phyloP scores from a whole-genome alignment of 345 rosid species.

The Erucastrum elatum region DNA sequence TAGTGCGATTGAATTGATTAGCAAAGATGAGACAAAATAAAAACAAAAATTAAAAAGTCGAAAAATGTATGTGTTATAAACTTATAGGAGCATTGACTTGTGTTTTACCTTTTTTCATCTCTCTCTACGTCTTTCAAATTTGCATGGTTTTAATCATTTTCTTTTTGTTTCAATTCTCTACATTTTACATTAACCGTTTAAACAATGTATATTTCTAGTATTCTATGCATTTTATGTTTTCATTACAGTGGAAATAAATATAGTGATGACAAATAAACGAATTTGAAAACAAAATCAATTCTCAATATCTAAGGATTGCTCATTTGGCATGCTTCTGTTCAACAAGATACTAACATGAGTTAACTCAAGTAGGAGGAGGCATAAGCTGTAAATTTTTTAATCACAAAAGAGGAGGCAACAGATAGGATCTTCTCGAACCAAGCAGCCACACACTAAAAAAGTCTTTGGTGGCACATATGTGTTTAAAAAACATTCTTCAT shows the following conservation, averaged over 20 bases:
- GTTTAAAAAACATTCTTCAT: not conserved
- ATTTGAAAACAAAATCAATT: no score
- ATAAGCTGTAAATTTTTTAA: not conserved
- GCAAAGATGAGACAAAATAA: not conserved
- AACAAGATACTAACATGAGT: not conserved
- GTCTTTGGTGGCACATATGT: not conserved
- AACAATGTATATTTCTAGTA: not conserved
- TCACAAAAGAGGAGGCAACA: not conserved
- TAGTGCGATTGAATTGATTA: not conserved
- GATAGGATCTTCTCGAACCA: not conserved
- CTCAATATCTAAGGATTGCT: not conserved
- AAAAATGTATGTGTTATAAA: not conserved
- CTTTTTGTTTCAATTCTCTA: not conserved
- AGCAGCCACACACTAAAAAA: not conserved
- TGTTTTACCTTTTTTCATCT: not conserved
- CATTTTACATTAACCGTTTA: not conserved
- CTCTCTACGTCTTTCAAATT: not conserved
- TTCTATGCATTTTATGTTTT: no score
- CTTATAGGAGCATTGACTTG: not conserved
- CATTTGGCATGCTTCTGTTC: not conserved
- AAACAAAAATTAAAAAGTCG: not conserved
- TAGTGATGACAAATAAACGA: not conserved
- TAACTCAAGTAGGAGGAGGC: not conserved
- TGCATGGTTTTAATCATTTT: not conserved
- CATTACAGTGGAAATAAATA: no score